These are phyloP conservation scores for Leishmania turanica DNA, from an alignment of 208 protist genomes.

Conservation along the genomic window DNA sequence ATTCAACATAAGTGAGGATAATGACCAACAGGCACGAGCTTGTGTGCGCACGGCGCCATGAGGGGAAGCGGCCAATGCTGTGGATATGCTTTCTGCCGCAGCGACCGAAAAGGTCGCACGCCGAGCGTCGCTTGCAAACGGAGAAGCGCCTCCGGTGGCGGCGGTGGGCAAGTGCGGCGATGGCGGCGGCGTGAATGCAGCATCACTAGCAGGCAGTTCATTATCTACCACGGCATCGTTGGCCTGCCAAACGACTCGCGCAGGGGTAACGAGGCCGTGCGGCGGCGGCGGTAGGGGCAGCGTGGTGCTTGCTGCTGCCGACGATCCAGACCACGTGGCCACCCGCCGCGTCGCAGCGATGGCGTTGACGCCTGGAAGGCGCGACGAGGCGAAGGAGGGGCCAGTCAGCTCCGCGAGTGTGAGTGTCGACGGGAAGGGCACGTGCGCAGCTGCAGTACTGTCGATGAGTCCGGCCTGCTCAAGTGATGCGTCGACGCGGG, in stretches of 20 bases:
- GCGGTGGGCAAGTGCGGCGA: background rate
- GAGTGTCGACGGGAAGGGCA: background rate
- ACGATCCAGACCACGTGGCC: background rate
- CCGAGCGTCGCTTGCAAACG: too few relatives aligned
- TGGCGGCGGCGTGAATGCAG: background rate
- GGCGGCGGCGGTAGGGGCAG: background rate
- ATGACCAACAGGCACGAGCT: background rate
- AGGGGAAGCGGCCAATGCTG: background rate
- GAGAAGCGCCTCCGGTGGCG: background rate
- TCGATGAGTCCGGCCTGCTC: background rate
- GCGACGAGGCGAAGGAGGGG: background rate
- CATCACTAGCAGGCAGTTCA: background rate
- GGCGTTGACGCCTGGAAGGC: background rate
- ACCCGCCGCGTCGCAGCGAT: background rate
- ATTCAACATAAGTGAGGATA: background rate
- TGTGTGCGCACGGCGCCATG: background rate
- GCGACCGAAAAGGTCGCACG: background rate
- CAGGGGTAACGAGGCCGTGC: background rate
- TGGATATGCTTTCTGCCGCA: background rate
- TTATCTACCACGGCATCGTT: background rate
- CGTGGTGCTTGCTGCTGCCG: background rate
- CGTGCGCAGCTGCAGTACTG: background rate
- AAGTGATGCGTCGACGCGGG: background rate
- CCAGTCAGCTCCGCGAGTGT: background rate
- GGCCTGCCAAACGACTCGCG: slow-evolving; percentile 6